These are phyloP conservation scores for Tanacetum coccineum DNA, from an alignment of 129 eudicot species.

Conservation along the genomic window DNA sequence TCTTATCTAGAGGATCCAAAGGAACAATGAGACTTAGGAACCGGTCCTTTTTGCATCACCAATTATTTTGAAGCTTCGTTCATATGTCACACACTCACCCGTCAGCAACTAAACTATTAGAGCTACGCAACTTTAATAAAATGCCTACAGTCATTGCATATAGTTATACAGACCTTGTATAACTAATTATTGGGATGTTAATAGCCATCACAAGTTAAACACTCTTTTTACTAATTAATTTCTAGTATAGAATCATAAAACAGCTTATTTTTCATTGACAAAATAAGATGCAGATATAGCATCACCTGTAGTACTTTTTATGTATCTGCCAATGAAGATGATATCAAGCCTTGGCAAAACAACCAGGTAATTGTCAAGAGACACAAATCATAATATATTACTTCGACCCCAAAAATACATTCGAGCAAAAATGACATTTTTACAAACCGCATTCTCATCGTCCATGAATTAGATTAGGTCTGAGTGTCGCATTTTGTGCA, in stretches of 20 bases:
- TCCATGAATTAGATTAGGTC: constrained; percentile 5
- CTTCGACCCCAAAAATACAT: constrained; percentile 10
- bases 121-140: too few relatives aligned
- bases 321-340: neutral
- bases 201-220: too few relatives aligned
- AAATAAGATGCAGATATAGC: neutral
- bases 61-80: neutral
- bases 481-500: constrained; percentile 12
- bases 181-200: too few relatives aligned
- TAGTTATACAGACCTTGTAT: too few relatives aligned
- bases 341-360: neutral
- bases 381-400: neutral
- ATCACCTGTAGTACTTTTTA: neutral
- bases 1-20: neutral
- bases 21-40: neutral
- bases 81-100: neutral
- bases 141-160: too few relatives aligned
- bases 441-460: constrained; percentile 12
- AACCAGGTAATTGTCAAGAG: neutral
- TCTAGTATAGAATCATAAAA: too few relatives aligned
- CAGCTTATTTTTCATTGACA: too few relatives aligned
- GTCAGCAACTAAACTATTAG: neutral
- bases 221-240: too few relatives aligned
- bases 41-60: neutral
- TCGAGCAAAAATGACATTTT: constrained; percentile 9